A percentile compares a stretch with the other conserved stretches of the same genome.
These are phyloP conservation scores for Kluyveromyces starmeri DNA, from an alignment of 805 yeast species.

Conservation along the genomic window DNA sequence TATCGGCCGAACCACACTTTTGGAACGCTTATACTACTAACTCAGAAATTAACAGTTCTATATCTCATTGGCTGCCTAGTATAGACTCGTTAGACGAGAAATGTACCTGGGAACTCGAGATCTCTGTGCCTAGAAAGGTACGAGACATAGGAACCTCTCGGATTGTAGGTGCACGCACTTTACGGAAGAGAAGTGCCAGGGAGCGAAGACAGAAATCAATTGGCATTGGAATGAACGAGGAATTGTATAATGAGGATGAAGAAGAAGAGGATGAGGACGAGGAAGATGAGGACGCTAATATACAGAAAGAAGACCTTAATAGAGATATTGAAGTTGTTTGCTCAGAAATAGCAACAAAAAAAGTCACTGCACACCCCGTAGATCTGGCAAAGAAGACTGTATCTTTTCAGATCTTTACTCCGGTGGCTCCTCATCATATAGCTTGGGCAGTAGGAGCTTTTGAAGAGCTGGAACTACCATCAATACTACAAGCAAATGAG, in stretches of 20 bases:
- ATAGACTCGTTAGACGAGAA: slow-evolving; percentile 81
- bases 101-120: slow-evolving; percentile 84
- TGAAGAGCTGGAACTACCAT: slow-evolving; percentile 37
- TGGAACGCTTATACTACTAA: slow-evolving; percentile 89
- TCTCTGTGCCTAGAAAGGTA: slow-evolving; percentile 75
- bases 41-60: slow-evolving; percentile 64
- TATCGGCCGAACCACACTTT: slow-evolving; percentile 30
- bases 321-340: slow-evolving; percentile 55
- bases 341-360: slow-evolving; percentile 59
- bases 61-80: slow-evolving; percentile 98
- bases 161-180: slow-evolving; percentile 23
- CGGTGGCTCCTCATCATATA: slow-evolving; percentile 87
- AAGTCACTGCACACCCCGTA: slow-evolving; percentile 65
- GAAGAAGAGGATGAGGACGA: slow-evolving; percentile 32
- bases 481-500: slow-evolving; percentile 24
- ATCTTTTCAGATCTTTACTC: slow-evolving; percentile 65
- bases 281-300: slow-evolving; percentile 25
- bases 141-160: slow-evolving; percentile 48
- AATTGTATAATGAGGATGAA: slow-evolving; percentile 23
- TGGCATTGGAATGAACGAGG: slow-evolving; percentile 15
- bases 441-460: slow-evolving; percentile 95
- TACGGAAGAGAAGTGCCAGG: slow-evolving; percentile 5
- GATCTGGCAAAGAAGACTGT: slow-evolving; percentile 69
- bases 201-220: background rate
- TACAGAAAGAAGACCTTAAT: slow-evolving; percentile 17